Evolutionary conservation across 257 asterid species (phyloP).

Genomic region (Oldenlandia corymbosa): DNA sequence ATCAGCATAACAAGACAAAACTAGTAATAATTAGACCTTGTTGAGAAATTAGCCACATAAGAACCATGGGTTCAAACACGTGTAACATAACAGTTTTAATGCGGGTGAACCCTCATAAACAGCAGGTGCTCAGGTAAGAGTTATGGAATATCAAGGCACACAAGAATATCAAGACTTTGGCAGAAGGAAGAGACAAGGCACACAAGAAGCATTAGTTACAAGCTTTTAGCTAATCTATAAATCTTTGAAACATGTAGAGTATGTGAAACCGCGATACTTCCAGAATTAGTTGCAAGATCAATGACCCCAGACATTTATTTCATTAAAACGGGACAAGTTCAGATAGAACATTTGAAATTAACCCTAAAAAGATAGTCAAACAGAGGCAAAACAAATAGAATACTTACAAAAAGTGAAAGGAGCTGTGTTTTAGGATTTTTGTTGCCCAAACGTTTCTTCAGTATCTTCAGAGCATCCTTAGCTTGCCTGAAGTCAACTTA

Average conservation of each 20-base stretch:
- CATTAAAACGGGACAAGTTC: not conserved
- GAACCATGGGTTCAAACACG: no score
- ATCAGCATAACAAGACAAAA: not conserved
- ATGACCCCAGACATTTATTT: not conserved
- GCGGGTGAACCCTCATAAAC: no score
- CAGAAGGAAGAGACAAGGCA: no score
- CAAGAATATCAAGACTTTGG: no score
- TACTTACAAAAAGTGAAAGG: conserved; percentile 81
- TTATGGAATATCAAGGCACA: no score
- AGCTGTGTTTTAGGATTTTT: conserved; percentile 90
- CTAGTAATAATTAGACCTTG: no score
- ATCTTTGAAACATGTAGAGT: not conserved
- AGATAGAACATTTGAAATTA: conserved; percentile 1
- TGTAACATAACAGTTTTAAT: no score
- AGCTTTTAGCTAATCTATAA: not conserved
- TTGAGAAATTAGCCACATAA: no score
- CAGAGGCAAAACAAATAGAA: conserved; percentile 11
- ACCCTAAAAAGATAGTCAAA: not conserved
- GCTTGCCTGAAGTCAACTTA: conserved; percentile 58
- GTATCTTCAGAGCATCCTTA: conserved; percentile 82
- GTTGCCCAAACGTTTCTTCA: conserved; percentile 78
- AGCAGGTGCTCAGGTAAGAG: no score
- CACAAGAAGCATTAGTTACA: not conserved
- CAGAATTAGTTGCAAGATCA: not conserved
- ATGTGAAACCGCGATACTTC: not conserved